Evolutionary conservation across 495 filamentous ascomycete genomes (phyloP).

Genomic region (Aspergillus haitiensis): DNA sequence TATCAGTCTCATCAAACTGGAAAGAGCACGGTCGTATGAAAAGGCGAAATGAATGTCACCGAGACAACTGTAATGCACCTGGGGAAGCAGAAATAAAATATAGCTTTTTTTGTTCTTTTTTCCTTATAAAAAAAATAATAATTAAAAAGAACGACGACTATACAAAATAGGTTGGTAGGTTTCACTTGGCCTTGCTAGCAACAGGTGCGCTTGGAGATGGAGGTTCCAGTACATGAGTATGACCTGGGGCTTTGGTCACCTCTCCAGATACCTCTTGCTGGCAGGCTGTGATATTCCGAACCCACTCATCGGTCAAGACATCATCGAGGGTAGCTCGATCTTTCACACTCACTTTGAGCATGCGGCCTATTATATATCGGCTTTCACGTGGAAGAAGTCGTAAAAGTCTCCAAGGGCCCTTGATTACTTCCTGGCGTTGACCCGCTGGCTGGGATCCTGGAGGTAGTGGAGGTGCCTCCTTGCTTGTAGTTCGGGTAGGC

Average conservation of each 20-base stretch:
- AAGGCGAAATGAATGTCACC: slow-evolving; percentile 18
- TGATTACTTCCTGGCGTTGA: slow-evolving; percentile 72
- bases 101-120: no score
- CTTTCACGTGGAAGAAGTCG: slow-evolving; percentile 88
- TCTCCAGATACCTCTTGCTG: slow-evolving; percentile 59
- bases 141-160: slow-evolving; percentile 13
- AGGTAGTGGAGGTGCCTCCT: slow-evolving; percentile 47
- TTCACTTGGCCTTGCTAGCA: slow-evolving; percentile 44
- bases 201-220: slow-evolving; percentile 47
- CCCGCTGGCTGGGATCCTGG: slow-evolving; percentile 28
- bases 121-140: no score
- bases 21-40: slow-evolving; percentile 12
- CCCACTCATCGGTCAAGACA: slow-evolving; percentile 88
- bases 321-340: slow-evolving; percentile 81
- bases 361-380: slow-evolving; percentile 82
- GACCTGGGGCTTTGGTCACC: slow-evolving; percentile 53
- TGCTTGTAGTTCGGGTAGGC: slow-evolving; percentile 48
- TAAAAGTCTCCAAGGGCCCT: slow-evolving; percentile 91
- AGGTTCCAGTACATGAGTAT: slow-evolving; percentile 64
- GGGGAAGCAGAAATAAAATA: slow-evolving; percentile 4
- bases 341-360: slow-evolving; percentile 87
- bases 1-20: slow-evolving; percentile 9
- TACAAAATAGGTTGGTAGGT: slow-evolving; percentile 15
- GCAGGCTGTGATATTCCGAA: slow-evolving; percentile 66
- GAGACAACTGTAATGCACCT: slow-evolving; percentile 16